Evolutionary conservation across 805 yeast genomes (phyloP), one percentile per base, ranked within the genome.

Genomic region (Teunomyces atbi): DNA sequence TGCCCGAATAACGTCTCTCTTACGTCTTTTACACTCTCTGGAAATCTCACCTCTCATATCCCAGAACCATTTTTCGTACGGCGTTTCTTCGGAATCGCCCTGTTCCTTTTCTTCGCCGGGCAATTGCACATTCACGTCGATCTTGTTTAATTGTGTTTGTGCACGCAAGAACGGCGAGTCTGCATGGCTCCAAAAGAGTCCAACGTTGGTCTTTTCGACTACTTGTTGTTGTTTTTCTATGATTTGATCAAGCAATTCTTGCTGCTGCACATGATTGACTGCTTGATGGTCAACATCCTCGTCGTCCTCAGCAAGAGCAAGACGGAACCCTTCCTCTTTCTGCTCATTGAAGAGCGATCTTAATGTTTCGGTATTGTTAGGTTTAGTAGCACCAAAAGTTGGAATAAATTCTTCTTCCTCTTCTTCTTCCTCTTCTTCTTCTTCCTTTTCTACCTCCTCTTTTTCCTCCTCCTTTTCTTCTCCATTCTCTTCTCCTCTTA

Each of bases 141-240:
- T 54, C 56, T 82, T 84, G 48, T 78, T 79, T 41, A 89, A 62
- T 61, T 87, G 96, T 0, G 96, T 76, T 66, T 91, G 98, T 0
- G 97, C 84, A 42, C 79, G 80, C 52, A 92, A 70, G 66, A 89
- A 92, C 0, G 97, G 97, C 0, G 97, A 91, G 15, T 86, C 86
- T 10, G 74, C 69, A 61, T 92, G 97, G 1, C 84, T 69, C 77
- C 95, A 92, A 64, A 92, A 91, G 29, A 90, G 69, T 6, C 89
- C 82, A 38, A 52, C 58, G 45, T 60, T 59, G 12, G 49, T 49
- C 8, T 48, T 37, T 21, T 36, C 39, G 4, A 36, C 26, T 7
- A 36, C 15, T 10, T 54, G 53, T 40, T 67, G 58, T 42, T 61
- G 66, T 36, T 65, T 65, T 27, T 59, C 56, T 38, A 65, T 60